Conservation (phyloP, 2,329 filamentous ascomycete genomes). For the Trichoderma sp. region DNA sequence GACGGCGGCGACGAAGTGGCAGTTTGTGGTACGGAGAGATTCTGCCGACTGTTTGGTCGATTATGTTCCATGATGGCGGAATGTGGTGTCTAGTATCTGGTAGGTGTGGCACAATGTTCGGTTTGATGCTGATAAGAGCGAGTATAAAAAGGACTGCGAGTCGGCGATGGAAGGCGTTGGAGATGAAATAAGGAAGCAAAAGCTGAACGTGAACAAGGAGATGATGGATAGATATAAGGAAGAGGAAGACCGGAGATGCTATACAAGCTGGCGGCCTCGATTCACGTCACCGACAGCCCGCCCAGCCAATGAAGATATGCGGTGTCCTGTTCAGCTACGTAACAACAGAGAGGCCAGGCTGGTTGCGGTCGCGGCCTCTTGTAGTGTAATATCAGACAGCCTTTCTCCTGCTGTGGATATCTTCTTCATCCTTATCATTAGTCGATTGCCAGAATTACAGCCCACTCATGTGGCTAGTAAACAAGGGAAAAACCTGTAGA, state of each 20-base stretch:
- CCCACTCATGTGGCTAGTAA: background rate
- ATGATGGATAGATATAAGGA: background rate
- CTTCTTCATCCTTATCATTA: background rate
- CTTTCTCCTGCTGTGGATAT: background rate
- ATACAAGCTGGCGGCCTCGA: background rate
- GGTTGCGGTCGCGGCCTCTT: background rate
- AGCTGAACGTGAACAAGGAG: background rate
- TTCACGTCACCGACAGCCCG: background rate
- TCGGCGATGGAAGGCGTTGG: background rate
- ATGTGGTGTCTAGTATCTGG: background rate
- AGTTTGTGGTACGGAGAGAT: background rate
- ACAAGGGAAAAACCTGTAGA: background rate
- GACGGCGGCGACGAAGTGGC: background rate
- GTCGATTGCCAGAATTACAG: background rate
- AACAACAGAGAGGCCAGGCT: background rate
- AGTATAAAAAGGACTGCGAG: background rate
- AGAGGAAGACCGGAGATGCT: background rate
- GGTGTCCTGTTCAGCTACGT: background rate
- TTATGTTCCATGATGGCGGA: background rate
- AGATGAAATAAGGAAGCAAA: background rate
- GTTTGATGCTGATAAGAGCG: background rate
- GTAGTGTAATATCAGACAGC: background rate
- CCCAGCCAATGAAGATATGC: background rate
- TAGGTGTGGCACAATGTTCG: background rate
- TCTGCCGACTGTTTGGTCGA: background rate